phyloP scores from a whole-genome alignment of 768 basidiomycete species.

The Suillus subalutaceus region DNA sequence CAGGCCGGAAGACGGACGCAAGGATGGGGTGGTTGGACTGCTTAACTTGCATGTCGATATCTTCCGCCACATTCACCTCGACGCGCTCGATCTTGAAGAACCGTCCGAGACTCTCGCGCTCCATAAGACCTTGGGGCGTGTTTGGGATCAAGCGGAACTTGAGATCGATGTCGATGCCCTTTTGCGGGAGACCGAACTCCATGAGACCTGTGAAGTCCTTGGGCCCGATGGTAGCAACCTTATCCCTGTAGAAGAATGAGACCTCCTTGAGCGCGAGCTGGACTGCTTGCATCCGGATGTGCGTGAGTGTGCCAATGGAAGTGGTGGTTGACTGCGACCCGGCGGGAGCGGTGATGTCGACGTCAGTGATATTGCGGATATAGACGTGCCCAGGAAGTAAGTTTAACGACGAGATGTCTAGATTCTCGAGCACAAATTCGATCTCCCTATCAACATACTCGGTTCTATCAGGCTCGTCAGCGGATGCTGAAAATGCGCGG shows the following conservation, averaged over 20 bases:
- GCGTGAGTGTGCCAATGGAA: conserved; percentile 64
- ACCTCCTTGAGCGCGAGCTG: conserved; percentile 66
- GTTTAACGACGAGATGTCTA: conserved; percentile 68
- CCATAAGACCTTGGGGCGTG: conserved; percentile 40
- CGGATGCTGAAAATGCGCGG: conserved; percentile 1
- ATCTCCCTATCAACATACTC: conserved; percentile 71
- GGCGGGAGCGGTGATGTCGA: conserved; percentile 51
- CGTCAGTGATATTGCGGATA: conserved; percentile 70
- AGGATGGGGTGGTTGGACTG: conserved; percentile 68
- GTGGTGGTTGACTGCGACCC: conserved; percentile 43
- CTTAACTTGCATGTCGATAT: conserved; percentile 55
- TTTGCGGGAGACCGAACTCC: conserved; percentile 60
- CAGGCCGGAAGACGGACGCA: conserved; percentile 62
- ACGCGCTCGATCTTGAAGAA: conserved; percentile 64
- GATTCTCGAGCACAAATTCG: conserved; percentile 76
- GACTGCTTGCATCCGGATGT: conserved; percentile 64
- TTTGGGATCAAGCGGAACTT: conserved; percentile 66
- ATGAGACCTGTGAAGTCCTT: conserved; percentile 64
- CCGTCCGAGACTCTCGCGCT: conserved; percentile 47
- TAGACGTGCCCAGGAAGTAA: conserved; percentile 72
- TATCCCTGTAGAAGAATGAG: conserved; percentile 76
- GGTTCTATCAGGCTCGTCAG: conserved; percentile 44
- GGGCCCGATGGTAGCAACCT: conserved; percentile 53
- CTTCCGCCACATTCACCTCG: conserved; percentile 55
- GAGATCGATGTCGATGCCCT: conserved; percentile 71